Evolutionary conservation across 1,139 yeast genomes (phyloP).

Genomic region (Nakaseomyces kungkrabaensis): DNA sequence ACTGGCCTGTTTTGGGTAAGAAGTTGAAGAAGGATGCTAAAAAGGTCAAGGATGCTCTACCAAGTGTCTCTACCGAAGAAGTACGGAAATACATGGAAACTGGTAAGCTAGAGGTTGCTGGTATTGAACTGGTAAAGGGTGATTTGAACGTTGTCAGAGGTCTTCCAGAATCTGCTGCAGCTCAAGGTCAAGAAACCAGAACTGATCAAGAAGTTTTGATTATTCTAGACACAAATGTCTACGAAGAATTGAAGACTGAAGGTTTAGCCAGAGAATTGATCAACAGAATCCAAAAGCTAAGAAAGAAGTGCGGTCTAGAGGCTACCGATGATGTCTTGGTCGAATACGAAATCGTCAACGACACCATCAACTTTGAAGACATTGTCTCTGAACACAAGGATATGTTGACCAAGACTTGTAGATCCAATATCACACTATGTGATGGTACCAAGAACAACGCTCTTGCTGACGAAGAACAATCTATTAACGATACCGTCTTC

Average conservation of each 20-base stretch:
- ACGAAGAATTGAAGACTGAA: conserved; percentile 83
- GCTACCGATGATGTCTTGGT: conserved; percentile 93
- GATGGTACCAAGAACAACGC: conserved; percentile 35
- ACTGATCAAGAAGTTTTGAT: conserved; percentile 80
- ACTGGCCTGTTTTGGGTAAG: conserved; percentile 98
- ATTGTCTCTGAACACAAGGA: conserved; percentile 57
- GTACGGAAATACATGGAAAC: conserved; percentile 65
- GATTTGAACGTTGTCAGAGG: conserved; percentile 89
- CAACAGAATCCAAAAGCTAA: conserved; percentile 93
- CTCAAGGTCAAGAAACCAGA: conserved; percentile 73
- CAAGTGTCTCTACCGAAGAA: conserved; percentile 66
- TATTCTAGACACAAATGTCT: conserved; percentile 77
- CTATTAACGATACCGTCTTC: conserved; percentile 77
- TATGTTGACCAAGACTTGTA: conserved; percentile 67
- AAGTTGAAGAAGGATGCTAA: conserved; percentile 89
- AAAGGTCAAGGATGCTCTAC: conserved; percentile 89
- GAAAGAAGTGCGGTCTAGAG: conserved; percentile 92
- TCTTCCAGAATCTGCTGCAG: conserved; percentile 53
- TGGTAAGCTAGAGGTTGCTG: conserved; percentile 78
- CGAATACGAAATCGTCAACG: conserved; percentile 63
- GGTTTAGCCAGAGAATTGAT: conserved; percentile 94
- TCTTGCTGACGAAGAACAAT: conserved; percentile 84
- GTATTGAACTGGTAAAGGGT: conserved; percentile 75
- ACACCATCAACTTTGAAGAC: conserved; percentile 58
- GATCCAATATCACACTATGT: conserved; percentile 34